phyloP scores from a whole-genome alignment of 176 grass and related monocot species.

The Avena sativa region DNA sequence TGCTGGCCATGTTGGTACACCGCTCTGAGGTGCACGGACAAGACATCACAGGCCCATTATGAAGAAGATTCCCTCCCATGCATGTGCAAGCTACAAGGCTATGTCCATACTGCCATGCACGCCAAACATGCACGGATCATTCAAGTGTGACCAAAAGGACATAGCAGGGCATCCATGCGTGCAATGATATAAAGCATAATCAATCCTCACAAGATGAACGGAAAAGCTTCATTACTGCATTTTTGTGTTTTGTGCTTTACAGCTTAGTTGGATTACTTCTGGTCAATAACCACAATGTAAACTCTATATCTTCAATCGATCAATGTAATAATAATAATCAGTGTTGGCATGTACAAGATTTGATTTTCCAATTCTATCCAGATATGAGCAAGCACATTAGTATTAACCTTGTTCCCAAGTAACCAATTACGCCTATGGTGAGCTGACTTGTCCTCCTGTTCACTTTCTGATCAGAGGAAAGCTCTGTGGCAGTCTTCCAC shows the following conservation, averaged over 20 bases:
- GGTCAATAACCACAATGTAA: conserved; percentile 34
- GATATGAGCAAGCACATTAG: conserved; percentile 51
- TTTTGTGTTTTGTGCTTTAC: conserved; percentile 47
- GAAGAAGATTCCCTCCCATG: conserved; percentile 11
- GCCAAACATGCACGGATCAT: not conserved
- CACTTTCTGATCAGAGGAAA: conserved; percentile 1
- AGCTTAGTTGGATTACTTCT: conserved; percentile 39
- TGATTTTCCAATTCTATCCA: conserved; percentile 45
- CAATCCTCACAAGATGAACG: conserved; percentile 24
- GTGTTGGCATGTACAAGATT: conserved; percentile 59
- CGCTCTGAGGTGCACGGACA: not conserved
- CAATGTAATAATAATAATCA: conserved; percentile 38
- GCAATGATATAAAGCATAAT: conserved; percentile 12
- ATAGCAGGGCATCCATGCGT: not conserved
- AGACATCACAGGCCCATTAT: conserved; percentile 7
- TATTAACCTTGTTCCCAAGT: conserved; percentile 65
- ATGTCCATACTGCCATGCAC: conserved; percentile 28
- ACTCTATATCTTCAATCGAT: conserved; percentile 42
- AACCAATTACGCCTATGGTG: conserved; percentile 43
- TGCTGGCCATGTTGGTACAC: conserved; percentile 4
- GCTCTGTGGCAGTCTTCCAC: not conserved
- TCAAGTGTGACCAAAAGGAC: conserved; percentile 22
- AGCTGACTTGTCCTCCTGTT: conserved; percentile 31
- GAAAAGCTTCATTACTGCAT: not conserved
- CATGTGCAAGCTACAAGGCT: not conserved